These are phyloP conservation scores for Tilletia walkeri DNA, from an alignment of 1,284 basidiomycete species.

Conservation along the genomic window DNA sequence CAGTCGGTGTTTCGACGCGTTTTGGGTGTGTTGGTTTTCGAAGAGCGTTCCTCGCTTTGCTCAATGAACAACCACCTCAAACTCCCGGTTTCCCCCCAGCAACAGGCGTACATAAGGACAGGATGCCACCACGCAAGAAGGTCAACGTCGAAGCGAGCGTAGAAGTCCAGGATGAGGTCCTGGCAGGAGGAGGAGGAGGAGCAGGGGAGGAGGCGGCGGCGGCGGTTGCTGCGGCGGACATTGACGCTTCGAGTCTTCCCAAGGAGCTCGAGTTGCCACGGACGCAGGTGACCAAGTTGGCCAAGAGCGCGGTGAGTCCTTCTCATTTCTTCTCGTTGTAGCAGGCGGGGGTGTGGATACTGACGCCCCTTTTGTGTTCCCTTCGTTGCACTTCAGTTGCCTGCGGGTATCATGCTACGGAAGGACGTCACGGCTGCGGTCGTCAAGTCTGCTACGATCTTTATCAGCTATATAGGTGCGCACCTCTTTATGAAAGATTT, in stretches of 20 bases:
- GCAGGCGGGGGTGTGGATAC: background rate
- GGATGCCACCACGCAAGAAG: too few species aligned
- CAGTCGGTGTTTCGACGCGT: too few species aligned
- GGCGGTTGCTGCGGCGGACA: background rate
- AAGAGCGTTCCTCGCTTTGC: too few species aligned
- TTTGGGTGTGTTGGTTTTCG: too few species aligned
- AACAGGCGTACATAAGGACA: too few species aligned
- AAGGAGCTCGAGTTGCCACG: constrained; percentile 14
- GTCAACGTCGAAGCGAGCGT: too few species aligned
- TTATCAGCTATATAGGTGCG: constrained; percentile 17
- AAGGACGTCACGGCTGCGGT: constrained; percentile 16
- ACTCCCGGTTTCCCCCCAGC: too few species aligned
- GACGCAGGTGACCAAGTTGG: constrained; percentile 13
- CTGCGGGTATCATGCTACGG: constrained; percentile 15
- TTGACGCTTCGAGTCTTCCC: background rate
- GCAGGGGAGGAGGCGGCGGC: too few species aligned
- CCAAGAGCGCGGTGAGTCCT: constrained; percentile 18
- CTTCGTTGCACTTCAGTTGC: background rate
- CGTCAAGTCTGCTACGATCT: constrained; percentile 18
- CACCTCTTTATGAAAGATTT: background rate
- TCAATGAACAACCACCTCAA: too few species aligned
- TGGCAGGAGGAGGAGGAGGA: too few species aligned
- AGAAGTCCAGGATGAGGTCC: too few species aligned
- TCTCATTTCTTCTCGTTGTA: background rate
- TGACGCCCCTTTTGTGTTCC: background rate